Percentiles rank a stretch among this genome's conserved stretches.
Evolutionary conservation across 257 asterid species (phyloP).

Genomic region (Solanum ahanhuiri): DNA sequence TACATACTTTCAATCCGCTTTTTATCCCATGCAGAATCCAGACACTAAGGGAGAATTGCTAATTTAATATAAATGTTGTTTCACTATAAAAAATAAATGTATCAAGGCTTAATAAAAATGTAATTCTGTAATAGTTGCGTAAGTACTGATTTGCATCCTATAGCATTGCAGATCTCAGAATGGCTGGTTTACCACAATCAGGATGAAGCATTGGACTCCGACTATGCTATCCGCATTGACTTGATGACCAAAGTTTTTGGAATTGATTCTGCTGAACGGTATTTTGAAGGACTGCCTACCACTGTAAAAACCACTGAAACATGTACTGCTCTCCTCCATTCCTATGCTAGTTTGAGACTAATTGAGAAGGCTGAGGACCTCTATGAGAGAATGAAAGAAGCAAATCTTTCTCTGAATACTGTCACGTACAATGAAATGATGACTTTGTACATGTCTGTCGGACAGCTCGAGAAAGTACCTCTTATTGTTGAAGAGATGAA

Average conservation of each 20-base stretch:
- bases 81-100: not conserved
- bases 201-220: conserved; percentile 53
- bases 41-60: not conserved
- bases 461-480: conserved; percentile 72
- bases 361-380: conserved; percentile 67
- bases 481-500: conserved; percentile 49
- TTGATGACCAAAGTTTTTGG: conserved; percentile 89
- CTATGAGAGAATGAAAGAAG: conserved; percentile 42
- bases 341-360: conserved; percentile 57
- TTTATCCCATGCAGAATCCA: not conserved
- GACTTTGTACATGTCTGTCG: conserved; percentile 79
- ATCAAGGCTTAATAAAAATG: not conserved
- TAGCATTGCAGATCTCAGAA: conserved; percentile 65
- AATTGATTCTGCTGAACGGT: conserved; percentile 85
- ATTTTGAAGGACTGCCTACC: conserved; percentile 67
- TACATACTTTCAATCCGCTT: not conserved
- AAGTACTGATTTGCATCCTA: conserved; percentile 4
- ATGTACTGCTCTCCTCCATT: conserved; percentile 91
- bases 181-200: conserved; percentile 82
- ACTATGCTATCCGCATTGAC: conserved; percentile 73
- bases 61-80: not conserved
- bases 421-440: conserved; percentile 85
- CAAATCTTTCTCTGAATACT: conserved; percentile 50
- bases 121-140: not conserved
- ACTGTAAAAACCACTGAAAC: conserved; percentile 65